Conservation (phyloP, 164 flowering plant species). For the Berberis vulgaris region DNA sequence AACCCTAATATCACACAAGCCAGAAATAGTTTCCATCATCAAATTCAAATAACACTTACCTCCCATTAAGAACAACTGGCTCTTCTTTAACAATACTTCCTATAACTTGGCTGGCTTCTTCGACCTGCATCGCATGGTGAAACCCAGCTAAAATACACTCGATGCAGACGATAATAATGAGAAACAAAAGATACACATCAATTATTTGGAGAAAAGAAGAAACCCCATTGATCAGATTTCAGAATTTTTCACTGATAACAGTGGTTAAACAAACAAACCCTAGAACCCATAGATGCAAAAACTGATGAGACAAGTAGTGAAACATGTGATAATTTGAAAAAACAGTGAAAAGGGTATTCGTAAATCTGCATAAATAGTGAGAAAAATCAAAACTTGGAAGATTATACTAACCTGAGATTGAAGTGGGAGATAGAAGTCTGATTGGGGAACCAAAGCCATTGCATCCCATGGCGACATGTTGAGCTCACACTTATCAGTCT, state of each 20-base stretch:
- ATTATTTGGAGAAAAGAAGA: conserved; percentile 11
- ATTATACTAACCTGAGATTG: conserved; percentile 7
- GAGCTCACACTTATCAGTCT: conserved; percentile 24
- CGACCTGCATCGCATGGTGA: conserved; percentile 18
- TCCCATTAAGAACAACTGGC: conserved; percentile 24
- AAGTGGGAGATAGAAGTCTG: not conserved
- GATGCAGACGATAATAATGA: conserved; percentile 8
- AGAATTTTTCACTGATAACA: conserved; percentile 8
- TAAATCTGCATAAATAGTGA: conserved; percentile 3
- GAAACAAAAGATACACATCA: conserved; percentile 16
- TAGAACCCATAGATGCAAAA: conserved; percentile 3
- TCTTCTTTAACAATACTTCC: conserved; percentile 27
- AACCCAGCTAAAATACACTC: conserved; percentile 3
- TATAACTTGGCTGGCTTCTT: conserved; percentile 16
- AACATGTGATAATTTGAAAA: too few relatives aligned
- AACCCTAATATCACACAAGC: conserved; percentile 8
- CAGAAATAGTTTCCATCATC: not conserved
- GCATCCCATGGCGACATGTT: conserved; percentile 63
- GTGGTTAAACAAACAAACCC: conserved; percentile 9
- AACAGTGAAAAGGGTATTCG: conserved; percentile 2
- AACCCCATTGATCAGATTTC: conserved; percentile 6
- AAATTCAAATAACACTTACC: conserved; percentile 21
- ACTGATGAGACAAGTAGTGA: not conserved
- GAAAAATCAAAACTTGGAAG: not conserved
- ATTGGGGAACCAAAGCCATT: conserved; percentile 20